These are phyloP conservation scores for Elasticomyces elasticus DNA, from an alignment of 495 filamentous ascomycete species.

Conservation along the genomic window DNA sequence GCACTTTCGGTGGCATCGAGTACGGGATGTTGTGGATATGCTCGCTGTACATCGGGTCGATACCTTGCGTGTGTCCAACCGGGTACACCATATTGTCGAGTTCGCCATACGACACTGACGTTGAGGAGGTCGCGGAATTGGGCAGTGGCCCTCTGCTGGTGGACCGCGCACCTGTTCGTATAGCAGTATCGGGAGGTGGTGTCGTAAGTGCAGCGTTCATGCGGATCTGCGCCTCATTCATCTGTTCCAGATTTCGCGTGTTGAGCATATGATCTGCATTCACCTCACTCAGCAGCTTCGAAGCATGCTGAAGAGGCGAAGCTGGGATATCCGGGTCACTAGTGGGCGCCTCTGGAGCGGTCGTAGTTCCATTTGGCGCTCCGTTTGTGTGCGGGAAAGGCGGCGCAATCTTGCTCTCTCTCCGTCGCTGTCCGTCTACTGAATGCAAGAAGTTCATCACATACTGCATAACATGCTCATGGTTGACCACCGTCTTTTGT, in stretches of 20 bases:
- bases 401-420: constrained; percentile 48
- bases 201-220: constrained; percentile 36
- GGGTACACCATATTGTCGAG: constrained; percentile 81
- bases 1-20: constrained; percentile 51
- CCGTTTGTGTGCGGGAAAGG: constrained; percentile 35
- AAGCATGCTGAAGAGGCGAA: constrained; percentile 77
- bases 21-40: constrained; percentile 93
- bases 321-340: constrained; percentile 59
- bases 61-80: constrained; percentile 77
- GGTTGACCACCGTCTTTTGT: constrained; percentile 82
- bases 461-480: constrained; percentile 64
- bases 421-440: constrained; percentile 53
- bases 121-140: constrained; percentile 41
- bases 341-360: constrained; percentile 9
- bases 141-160: constrained; percentile 33
- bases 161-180: constrained; percentile 27
- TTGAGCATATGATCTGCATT: constrained; percentile 71
- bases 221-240: constrained; percentile 60
- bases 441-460: constrained; percentile 62
- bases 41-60: constrained; percentile 88
- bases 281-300: constrained; percentile 73
- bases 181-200: constrained; percentile 31
- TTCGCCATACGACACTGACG: constrained; percentile 49
- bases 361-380: constrained; percentile 21
- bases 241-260: constrained; percentile 61